phyloP scores from a whole-genome alignment of 2,329 filamentous ascomycete genomes.

The Fusarium sp. region DNA sequence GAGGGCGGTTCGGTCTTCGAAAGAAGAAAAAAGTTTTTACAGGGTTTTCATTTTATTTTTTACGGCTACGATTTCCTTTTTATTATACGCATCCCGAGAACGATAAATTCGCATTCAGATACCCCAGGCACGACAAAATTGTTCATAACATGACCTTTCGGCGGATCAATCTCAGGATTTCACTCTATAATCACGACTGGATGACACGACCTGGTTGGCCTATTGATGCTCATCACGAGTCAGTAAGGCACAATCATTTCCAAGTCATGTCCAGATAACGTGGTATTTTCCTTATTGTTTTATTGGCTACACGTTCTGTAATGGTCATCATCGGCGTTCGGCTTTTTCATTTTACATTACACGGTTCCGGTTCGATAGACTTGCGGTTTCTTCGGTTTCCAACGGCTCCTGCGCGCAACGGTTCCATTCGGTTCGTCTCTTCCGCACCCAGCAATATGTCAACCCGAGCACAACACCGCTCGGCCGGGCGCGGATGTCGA shows the following conservation, averaged over 20 bases:
- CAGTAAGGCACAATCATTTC: neutral
- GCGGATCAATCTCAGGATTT: conserved; percentile 45
- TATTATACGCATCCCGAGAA: conserved; percentile 47
- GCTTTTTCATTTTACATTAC: conserved; percentile 40
- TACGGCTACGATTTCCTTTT: conserved; percentile 49
- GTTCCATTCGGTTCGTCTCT: neutral
- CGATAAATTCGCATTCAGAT: conserved; percentile 53
- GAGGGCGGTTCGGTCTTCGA: conserved; percentile 35
- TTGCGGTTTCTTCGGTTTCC: conserved; percentile 36
- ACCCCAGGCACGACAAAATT: conserved; percentile 54
- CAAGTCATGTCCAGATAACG: conserved; percentile 1
- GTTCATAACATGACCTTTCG: conserved; percentile 45
- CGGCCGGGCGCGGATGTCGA: neutral
- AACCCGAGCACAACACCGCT: neutral
- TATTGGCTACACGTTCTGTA: conserved; percentile 49
- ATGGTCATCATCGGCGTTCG: conserved; percentile 49
- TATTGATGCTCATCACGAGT: neutral
- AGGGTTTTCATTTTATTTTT: conserved; percentile 42
- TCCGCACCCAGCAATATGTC: neutral
- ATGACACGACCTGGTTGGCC: conserved; percentile 11
- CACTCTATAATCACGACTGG: conserved; percentile 24
- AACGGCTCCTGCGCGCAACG: conserved; percentile 10
- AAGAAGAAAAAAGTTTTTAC: conserved; percentile 45
- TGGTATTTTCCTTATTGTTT: conserved; percentile 32
- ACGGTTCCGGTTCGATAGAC: conserved; percentile 44